Evolutionary conservation across 1,284 basidiomycete genomes (phyloP), one percentile per base, ranked within the genome.

Genomic region (Boletus albobrunnescens): DNA sequence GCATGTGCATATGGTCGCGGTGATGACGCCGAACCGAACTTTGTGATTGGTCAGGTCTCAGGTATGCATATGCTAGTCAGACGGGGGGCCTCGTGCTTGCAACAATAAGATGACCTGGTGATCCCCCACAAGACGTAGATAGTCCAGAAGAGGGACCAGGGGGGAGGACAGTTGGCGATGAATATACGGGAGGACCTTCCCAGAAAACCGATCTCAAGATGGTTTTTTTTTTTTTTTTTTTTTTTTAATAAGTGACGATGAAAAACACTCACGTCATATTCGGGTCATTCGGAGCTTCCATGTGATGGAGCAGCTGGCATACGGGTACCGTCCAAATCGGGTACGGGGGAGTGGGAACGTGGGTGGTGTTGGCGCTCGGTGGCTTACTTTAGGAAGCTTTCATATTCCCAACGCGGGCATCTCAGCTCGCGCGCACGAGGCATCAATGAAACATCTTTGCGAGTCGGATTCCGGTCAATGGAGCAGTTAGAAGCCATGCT

Each of bases 381-480:
- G 38, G 36, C 24, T 39, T 36, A 27, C 46, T 50, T 46, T 27
- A 36, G 20, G 3, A 53, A 52, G 31, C 52, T 54, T 52, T 52
- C 40, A 40, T 74, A 58, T 55, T 49, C 40, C 53, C 38, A 33
- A 47, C 22, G 67, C 74, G 77, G 46, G 39, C 64, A 28, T 74
- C 73, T 74, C 78, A 83, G 46, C 71, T 74, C 39, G 71, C 67
- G 71, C 67, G 58, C 79, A 82, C 37, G 78, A 74, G 6, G 64
- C 47, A 57, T 81, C 74, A 60, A 80, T 84, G 8, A 65, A 64
- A 53, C 78, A 76, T 45, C 78, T 76, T 46, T 78, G 77, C 31
- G 68, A n/a, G 72, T 59, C 20, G 69, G 54, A 1, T 65, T 58
- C 10, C 69, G 58, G 17, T 69, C 60, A 11, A 67, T 59, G 19